A percentile compares a stretch with the other conserved stretches of the same genome.
Evolutionary conservation across 176 grass and related monocot genomes (phyloP).

Genomic region (Eremochloa ophiuroides): DNA sequence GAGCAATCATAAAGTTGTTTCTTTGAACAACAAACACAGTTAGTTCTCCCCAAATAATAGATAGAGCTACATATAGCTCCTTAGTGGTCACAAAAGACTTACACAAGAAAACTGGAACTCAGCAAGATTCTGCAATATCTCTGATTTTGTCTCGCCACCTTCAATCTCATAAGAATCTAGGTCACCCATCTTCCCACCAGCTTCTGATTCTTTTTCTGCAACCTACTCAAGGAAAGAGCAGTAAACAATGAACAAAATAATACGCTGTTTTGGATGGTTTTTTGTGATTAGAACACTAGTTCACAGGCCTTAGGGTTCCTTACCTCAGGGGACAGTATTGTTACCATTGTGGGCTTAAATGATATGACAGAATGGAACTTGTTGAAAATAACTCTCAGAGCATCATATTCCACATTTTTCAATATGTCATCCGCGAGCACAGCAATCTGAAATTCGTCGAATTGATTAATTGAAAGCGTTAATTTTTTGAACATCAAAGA

Average conservation of each 20-base stretch:
- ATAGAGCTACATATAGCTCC: not conserved
- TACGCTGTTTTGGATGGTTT: not conserved
- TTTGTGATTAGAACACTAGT: not conserved
- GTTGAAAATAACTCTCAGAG: constrained; percentile 83
- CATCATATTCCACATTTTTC: constrained; percentile 92
- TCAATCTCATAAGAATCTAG: constrained; percentile 92
- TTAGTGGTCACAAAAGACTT: constrained; percentile 27
- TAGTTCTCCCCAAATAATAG: not conserved
- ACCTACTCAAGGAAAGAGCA: constrained; percentile 30
- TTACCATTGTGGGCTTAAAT: constrained; percentile 76
- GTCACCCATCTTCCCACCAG: constrained; percentile 70
- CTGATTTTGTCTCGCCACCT: constrained; percentile 96
- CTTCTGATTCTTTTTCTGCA: constrained; percentile 75
- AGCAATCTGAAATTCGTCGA: constrained; percentile 53
- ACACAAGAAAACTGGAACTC: constrained; percentile 98
- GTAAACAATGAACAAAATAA: not conserved
- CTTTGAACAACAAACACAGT: not conserved
- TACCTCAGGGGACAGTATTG: constrained; percentile 91
- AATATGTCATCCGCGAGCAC: constrained; percentile 95
- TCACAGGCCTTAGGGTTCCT: constrained; percentile 4
- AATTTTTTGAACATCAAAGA: not conserved
- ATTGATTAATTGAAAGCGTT: not conserved
- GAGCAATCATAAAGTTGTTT: not conserved
- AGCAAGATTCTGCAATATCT: constrained; percentile 85
- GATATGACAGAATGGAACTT: constrained; percentile 88